These are phyloP conservation scores for Camptophora hylomeconis DNA, from an alignment of 2,329 filamentous ascomycete species.

Conservation along the genomic window DNA sequence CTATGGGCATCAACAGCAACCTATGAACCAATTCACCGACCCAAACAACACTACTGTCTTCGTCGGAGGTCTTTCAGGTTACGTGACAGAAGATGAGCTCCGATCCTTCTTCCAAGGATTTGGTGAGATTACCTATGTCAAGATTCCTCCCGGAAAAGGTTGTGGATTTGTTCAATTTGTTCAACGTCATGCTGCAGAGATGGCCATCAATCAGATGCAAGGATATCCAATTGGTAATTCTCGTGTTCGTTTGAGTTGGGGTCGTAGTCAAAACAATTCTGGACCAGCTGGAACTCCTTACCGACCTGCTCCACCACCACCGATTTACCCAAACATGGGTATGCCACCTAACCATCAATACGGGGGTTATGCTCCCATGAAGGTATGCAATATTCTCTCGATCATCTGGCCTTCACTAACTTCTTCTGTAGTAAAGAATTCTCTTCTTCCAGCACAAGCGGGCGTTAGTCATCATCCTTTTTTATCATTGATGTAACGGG, in stretches of 20 bases:
- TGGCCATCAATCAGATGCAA: slow-evolving; percentile 99
- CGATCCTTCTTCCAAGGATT: slow-evolving; percentile 99
- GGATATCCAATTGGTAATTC: slow-evolving; percentile 99
- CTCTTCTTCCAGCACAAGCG: too few relatives aligned
- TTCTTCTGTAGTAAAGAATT: too few relatives aligned
- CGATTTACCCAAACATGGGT: slow-evolving; percentile 58
- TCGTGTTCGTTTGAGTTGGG: slow-evolving; percentile 93
- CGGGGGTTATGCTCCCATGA: slow-evolving; percentile 54
- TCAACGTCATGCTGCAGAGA: slow-evolving; percentile 94
- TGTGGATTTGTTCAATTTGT: slow-evolving; percentile 99
- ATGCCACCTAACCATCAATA: slow-evolving; percentile 53
- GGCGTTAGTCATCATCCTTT: too few relatives aligned
- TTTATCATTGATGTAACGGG: too few relatives aligned
- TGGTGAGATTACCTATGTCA: slow-evolving; percentile 98
- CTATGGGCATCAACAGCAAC: slow-evolving; percentile 48
- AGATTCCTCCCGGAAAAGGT: slow-evolving; percentile 97
- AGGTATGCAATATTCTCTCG: slow-evolving; percentile 35
- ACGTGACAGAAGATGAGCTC: slow-evolving; percentile 98
- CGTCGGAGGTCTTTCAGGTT: slow-evolving; percentile 89
- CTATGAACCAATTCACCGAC: slow-evolving; percentile 99
- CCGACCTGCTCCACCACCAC: slow-evolving; percentile 75
- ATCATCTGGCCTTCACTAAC: too few relatives aligned
- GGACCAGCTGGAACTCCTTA: slow-evolving; percentile 92
- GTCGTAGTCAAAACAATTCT: slow-evolving; percentile 97
- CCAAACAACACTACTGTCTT: slow-evolving; percentile 99